Percentiles rank a stretch among this genome's conserved stretches.
These are phyloP conservation scores for Fusarium haematococcum DNA, from an alignment of 2,329 filamentous ascomycete species.

Conservation along the genomic window DNA sequence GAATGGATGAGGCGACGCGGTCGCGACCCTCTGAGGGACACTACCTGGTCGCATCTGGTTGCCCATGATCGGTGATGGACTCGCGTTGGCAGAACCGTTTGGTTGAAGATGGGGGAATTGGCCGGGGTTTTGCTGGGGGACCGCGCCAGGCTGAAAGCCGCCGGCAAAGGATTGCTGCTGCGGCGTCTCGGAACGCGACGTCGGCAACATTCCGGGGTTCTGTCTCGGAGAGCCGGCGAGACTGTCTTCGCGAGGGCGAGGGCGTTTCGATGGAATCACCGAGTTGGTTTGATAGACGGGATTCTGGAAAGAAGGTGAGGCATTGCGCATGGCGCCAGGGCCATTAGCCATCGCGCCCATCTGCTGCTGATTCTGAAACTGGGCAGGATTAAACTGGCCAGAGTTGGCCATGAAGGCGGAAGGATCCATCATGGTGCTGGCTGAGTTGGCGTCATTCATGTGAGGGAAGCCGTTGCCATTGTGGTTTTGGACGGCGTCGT, in stretches of 20 bases:
- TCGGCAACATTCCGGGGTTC: slow-evolving; percentile 78
- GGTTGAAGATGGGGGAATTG: slow-evolving; percentile 88
- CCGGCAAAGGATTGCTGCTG: slow-evolving; percentile 80
- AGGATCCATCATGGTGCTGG: slow-evolving; percentile 73
- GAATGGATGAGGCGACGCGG: slow-evolving; percentile 92
- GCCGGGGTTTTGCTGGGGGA: slow-evolving; percentile 70
- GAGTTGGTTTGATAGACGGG: slow-evolving; percentile 85
- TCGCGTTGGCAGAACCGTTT: slow-evolving; percentile 84
- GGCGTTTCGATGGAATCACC: slow-evolving; percentile 90
- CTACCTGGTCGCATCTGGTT: slow-evolving; percentile 80
- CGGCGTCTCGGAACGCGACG: slow-evolving; percentile 92
- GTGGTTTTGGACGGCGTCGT: slow-evolving; percentile 76
- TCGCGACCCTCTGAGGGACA: slow-evolving; percentile 85
- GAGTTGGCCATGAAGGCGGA: slow-evolving; percentile 71
- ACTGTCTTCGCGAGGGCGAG: slow-evolving; percentile 84
- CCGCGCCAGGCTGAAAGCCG: slow-evolving; percentile 74
- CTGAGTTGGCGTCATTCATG: slow-evolving; percentile 70
- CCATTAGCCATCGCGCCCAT: slow-evolving; percentile 80
- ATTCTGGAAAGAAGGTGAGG: slow-evolving; percentile 81
- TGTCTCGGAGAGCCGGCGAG: slow-evolving; percentile 84
- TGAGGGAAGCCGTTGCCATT: slow-evolving; percentile 77
- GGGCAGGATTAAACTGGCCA: slow-evolving; percentile 70
- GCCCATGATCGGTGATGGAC: slow-evolving; percentile 91
- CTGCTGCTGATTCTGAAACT: slow-evolving; percentile 67
- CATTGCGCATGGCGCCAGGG: slow-evolving; percentile 83